Conservation (phyloP, 306 rosid genomes). For the Cicer pinnatifidum region DNA sequence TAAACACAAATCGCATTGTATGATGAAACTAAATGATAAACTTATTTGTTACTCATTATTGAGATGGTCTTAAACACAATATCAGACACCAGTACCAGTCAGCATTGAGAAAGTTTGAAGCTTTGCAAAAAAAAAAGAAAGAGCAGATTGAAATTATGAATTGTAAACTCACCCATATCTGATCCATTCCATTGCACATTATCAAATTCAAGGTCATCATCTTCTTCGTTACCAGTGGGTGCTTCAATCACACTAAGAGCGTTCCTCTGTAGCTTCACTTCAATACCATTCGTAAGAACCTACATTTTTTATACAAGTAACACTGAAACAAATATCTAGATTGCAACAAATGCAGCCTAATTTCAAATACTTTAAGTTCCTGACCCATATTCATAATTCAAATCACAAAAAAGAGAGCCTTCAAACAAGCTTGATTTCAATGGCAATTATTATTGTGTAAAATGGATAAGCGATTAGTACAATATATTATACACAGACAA, state of each 20-base stretch:
- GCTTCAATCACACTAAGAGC: conserved; percentile 98
- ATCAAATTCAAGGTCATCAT: conserved; percentile 90
- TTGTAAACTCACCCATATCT: conserved; percentile 77
- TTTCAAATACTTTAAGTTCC: background rate
- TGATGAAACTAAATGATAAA: conserved; percentile 37
- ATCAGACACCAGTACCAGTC: conserved; percentile 4
- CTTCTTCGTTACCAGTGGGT: conserved; percentile 96
- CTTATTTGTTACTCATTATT: conserved; percentile 41
- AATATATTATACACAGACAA: background rate
- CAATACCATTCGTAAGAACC: conserved; percentile 98
- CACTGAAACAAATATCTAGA: conserved; percentile 35
- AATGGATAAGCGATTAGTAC: background rate
- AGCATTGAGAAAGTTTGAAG: background rate
- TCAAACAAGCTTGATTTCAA: background rate
- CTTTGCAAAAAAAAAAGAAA: too few species aligned
- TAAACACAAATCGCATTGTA: conserved; percentile 27
- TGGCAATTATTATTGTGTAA: background rate
- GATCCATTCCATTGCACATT: conserved; percentile 81
- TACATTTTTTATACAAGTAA: conserved; percentile 42
- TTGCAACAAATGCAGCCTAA: background rate
- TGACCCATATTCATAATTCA: background rate
- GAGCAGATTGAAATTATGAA: background rate
- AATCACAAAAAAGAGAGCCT: conserved; percentile 23
- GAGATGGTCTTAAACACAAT: conserved; percentile 37
- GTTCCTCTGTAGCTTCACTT: conserved; percentile 95